Evolutionary conservation across 345 rosid species (phyloP), one percentile per base, ranked within the genome.

Genomic region (Eucalyptus tenuipes): DNA sequence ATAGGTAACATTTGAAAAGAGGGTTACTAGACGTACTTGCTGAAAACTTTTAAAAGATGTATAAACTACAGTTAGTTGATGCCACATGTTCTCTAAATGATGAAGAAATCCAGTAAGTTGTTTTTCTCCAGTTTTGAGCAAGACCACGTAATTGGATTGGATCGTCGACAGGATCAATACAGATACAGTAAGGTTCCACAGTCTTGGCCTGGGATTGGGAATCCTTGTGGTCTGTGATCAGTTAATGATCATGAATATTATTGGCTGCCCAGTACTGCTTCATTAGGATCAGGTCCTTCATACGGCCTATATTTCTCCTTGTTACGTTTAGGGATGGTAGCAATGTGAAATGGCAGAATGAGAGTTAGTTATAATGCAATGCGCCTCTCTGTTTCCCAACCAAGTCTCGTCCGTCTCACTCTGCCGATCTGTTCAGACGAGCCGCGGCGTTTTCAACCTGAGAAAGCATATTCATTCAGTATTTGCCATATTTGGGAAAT

Each of bases 401-500:
- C 13, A 22, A 11, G 29, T 40, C 47, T 75, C 5, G 5, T 64
- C 75, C 0, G 2, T 94, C 96, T 42, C 75, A 93, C 13, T 89
- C 90, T 37, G 98, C 91, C 3, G 95, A 94, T 15, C 68, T 86
- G 89, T 91, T 88, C 89, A 95, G 89, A 16, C 99, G 92, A 9
- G 91, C 89, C 20, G 85, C 90, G 55, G 99, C 96, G 20, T 93
- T 97, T 87, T 88, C 95, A 61, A 96, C 99, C 99, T 97, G 79
- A 49, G 87, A 40, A 89, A 49, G 31, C 11, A 81, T 18, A 31
- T 33, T 24, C 10, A 52, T 49, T 49, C 55, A 25, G 40, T 52
- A 49, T 33, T 8, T 66, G 31, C 71, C 25, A 11, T n/a, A 4
- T 20, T 75, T 1, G 33, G 10, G 25, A 37, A 7, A 85, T 55